Percentiles rank a stretch among this genome's conserved stretches.
Evolutionary conservation across 352 stramenopile species (phyloP).

Genomic region (Globisporangium barbulae): DNA sequence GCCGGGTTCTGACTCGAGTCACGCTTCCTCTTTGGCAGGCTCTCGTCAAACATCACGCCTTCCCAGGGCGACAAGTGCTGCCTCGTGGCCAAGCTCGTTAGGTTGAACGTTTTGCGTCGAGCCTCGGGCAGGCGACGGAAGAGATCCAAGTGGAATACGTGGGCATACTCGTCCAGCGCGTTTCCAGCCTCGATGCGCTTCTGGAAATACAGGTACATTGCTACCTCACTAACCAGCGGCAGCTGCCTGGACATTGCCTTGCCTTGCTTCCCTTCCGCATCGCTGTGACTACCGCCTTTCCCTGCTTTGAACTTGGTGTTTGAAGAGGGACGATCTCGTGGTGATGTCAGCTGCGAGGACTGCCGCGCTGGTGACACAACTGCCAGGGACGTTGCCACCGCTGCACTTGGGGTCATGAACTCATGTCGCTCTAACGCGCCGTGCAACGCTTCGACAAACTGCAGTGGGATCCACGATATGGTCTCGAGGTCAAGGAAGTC

Average conservation of each 20-base stretch:
- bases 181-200: conserved; percentile 26
- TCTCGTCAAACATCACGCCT: conserved; percentile 30
- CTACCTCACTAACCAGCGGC: conserved; percentile 29
- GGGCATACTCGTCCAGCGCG: conserved; percentile 38
- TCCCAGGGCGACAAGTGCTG: conserved; percentile 30
- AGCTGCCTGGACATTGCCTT: background rate
- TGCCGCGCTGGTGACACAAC: background rate
- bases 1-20: conserved; percentile 3
- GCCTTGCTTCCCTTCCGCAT: background rate
- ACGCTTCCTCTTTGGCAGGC: background rate
- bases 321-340: background rate
- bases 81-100: background rate
- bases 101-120: background rate
- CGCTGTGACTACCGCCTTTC: background rate
- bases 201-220: conserved; percentile 43
- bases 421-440: conserved; percentile 33
- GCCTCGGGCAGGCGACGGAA: conserved; percentile 30
- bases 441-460: conserved; percentile 37
- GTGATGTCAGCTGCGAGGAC: background rate
- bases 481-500: conserved; percentile 63
- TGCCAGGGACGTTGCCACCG: background rate
- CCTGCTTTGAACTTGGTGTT: background rate
- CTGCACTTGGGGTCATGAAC: conserved; percentile 27
- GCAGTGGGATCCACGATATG: conserved; percentile 51
- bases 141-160: conserved; percentile 48